Base-by-base conservation (phyloP, 2,329 filamentous ascomycete genomes). In the Trichoderma sp. region DNA sequence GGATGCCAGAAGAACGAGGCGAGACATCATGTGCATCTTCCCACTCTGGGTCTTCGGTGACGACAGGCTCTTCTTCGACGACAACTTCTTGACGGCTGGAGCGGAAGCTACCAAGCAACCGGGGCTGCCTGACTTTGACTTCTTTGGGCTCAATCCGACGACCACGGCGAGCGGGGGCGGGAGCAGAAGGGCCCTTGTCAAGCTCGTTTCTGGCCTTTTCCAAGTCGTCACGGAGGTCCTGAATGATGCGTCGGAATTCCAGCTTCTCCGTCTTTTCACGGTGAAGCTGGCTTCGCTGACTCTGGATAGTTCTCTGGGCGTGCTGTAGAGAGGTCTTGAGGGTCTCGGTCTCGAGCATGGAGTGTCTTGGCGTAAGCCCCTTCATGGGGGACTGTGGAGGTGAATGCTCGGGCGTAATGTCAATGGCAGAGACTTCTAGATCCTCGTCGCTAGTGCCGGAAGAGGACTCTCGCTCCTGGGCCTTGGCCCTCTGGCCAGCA, bases 201-300 rank as follows among this genome's bases (percentile, higher is more conserved):
- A 63, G 64, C 51, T 70, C 66, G 68, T 83, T 87, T 70, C 89
- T 87, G 58, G 88, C 81, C 79, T 93, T 85, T 76, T 91, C 96
- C 32, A 99, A 82, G 76, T 99, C 96, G 77, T 99, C 96, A 43
- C 94, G 90, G 28, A 95, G 91, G 75, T 99, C 96, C 81, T 98
- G 95, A 34, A 98, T 87, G 87, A 99, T 93, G 70, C 95, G 91
- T 81, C 93, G 94, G 66, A 98, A 87, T 80, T 99, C 96, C 32
- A 98, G 87, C 84, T 97, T 99, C 80, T 99, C 96, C 0, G 95
- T 97, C 89, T 98, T 99, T 80, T 99, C 96, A 39, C 96, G 91
- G 79, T 99, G 95, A 58, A 98, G 92, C 75, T 94, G 97, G 78
- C 91, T 94, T 80, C 97, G 94, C 74, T 98, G 87, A 75, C 93